A percentile compares a stretch with the other conserved stretches of the same genome.
Evolutionary conservation across 768 basidiomycete genomes (phyloP).

Genomic region (Tephrocybe sp.): DNA sequence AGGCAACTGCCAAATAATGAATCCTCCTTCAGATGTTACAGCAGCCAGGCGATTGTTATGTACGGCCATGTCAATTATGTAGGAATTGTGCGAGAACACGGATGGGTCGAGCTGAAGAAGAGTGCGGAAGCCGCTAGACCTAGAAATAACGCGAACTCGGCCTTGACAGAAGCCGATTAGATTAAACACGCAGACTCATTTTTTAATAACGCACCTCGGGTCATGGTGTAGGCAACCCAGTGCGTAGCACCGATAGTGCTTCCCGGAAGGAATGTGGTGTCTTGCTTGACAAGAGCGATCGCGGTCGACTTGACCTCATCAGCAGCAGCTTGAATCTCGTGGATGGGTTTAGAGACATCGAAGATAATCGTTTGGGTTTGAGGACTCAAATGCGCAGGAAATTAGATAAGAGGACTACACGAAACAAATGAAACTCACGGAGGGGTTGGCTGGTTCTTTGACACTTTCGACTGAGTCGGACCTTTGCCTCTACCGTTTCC

Average conservation of each 20-base stretch:
- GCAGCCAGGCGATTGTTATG: constrained; percentile 80
- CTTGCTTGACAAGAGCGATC: constrained; percentile 85
- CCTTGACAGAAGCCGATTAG: constrained; percentile 33
- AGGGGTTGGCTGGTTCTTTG: constrained; percentile 54
- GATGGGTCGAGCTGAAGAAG: constrained; percentile 68
- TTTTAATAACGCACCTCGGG: constrained; percentile 49
- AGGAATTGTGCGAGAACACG: constrained; percentile 43
- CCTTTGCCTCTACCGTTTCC: constrained; percentile 36
- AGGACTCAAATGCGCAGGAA: constrained; percentile 34
- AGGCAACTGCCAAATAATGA: constrained; percentile 86
- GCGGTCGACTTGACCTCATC: constrained; percentile 87
- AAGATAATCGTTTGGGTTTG: constrained; percentile 69
- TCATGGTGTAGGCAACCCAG: constrained; percentile 94
- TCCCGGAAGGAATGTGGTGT: constrained; percentile 79
- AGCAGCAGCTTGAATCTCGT: constrained; percentile 71
- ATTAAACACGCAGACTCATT: not conserved
- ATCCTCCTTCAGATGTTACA: constrained; percentile 85
- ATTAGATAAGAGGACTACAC: constrained; percentile 6
- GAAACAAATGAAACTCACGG: constrained; percentile 34
- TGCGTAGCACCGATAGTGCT: constrained; percentile 88
- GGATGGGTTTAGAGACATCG: constrained; percentile 70
- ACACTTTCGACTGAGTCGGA: constrained; percentile 38
- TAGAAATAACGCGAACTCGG: constrained; percentile 84
- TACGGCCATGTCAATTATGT: constrained; percentile 80
- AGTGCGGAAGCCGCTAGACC: constrained; percentile 85